Conservation (phyloP, 2,329 filamentous ascomycete genomes). For the Sclerotinia borealis region DNA sequence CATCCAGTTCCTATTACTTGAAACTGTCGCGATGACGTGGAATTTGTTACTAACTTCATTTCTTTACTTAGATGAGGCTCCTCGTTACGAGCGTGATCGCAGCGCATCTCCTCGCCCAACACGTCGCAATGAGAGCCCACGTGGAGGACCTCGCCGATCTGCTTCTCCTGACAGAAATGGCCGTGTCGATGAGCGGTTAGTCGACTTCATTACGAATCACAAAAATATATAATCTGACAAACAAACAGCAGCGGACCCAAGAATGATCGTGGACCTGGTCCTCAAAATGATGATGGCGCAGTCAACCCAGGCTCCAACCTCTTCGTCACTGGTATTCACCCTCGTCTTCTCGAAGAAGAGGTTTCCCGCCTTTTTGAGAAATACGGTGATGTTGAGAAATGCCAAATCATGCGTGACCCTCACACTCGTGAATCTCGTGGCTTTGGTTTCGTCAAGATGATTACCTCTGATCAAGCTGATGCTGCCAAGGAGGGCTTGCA, state of each 20-base stretch:
- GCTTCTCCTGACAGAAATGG: slow-evolving; percentile 51
- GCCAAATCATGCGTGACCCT: slow-evolving; percentile 98
- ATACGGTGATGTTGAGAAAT: slow-evolving; percentile 97
- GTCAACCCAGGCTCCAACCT: slow-evolving; percentile 95
- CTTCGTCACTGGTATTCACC: slow-evolving; percentile 97
- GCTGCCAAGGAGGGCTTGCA: slow-evolving; percentile 94
- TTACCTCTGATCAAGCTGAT: slow-evolving; percentile 88
- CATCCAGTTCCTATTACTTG: not conserved
- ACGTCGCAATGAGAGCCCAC: slow-evolving; percentile 48
- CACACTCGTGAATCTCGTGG: slow-evolving; percentile 98
- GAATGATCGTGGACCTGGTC: slow-evolving; percentile 43
- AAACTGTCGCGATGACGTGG: not conserved
- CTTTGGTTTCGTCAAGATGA: slow-evolving; percentile 99
- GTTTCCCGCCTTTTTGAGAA: slow-evolving; percentile 96
- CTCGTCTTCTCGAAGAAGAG: slow-evolving; percentile 81
- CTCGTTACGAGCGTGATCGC: slow-evolving; percentile 62
- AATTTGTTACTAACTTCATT: slow-evolving; percentile 12
- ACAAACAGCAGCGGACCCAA: slow-evolving; percentile 39
- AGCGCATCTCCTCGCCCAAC: slow-evolving; percentile 57
- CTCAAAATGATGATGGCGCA: slow-evolving; percentile 71
- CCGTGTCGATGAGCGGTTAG: slow-evolving; percentile 42
- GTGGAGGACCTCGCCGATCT: slow-evolving; percentile 57
- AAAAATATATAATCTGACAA: slow-evolving; percentile 12
- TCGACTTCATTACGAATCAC: not conserved
- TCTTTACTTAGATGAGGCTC: slow-evolving; percentile 48